phyloP scores from a whole-genome alignment of 768 basidiomycete genomes.

The Dentipellis fragilis region DNA sequence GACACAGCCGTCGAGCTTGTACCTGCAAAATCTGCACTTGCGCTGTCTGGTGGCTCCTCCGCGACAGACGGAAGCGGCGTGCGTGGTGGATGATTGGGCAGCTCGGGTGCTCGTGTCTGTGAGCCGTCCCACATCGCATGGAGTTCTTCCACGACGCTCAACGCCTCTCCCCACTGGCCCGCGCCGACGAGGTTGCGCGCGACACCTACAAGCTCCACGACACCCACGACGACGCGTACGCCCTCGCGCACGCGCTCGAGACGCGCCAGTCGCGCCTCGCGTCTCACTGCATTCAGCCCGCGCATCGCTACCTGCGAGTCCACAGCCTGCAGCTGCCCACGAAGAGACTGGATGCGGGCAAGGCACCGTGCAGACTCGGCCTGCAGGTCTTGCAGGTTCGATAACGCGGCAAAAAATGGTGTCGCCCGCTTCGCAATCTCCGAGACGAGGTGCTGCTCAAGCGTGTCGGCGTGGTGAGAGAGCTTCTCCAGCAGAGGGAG shows the following conservation, averaged over 20 bases:
- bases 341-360: slow-evolving; percentile 61
- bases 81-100: neutral
- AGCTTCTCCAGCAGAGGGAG: slow-evolving; percentile 80
- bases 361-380: slow-evolving; percentile 82
- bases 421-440: slow-evolving; percentile 87
- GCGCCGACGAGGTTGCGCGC: slow-evolving; percentile 66
- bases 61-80: slow-evolving; percentile 21
- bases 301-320: slow-evolving; percentile 69
- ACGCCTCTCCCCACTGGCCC: slow-evolving; percentile 83
- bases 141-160: slow-evolving; percentile 64
- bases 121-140: slow-evolving; percentile 42
- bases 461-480: slow-evolving; percentile 84
- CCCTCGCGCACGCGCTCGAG: slow-evolving; percentile 52
- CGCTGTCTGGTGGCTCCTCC: slow-evolving; percentile 17
- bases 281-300: slow-evolving; percentile 65
- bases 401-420: slow-evolving; percentile 92
- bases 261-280: slow-evolving; percentile 51
- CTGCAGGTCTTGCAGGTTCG: slow-evolving; percentile 89
- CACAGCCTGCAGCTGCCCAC: slow-evolving; percentile 60
- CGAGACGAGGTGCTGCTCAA: slow-evolving; percentile 89
- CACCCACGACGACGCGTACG: slow-evolving; percentile 52
- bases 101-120: neutral
- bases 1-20: neutral
- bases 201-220: slow-evolving; percentile 70
- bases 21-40: slow-evolving; percentile 2